These are phyloP conservation scores for Gymnopus androsaceus DNA, from an alignment of 1,284 basidiomycete genomes.

Conservation along the genomic window DNA sequence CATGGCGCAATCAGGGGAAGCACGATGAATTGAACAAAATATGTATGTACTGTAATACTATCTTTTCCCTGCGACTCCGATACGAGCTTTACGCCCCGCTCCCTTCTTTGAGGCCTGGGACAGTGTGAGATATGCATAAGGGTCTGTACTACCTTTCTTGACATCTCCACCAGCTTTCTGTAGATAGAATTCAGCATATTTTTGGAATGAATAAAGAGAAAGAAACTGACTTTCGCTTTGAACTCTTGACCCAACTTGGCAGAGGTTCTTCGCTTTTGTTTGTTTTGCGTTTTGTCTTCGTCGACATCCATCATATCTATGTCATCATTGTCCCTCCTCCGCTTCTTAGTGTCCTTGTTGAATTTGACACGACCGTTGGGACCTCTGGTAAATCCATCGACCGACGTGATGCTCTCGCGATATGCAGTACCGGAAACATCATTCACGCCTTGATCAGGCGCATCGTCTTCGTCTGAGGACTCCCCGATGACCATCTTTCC, in stretches of 20 bases:
- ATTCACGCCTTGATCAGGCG: slow-evolving; percentile 36
- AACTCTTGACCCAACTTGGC: slow-evolving; percentile 83
- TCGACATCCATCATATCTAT: slow-evolving; percentile 75
- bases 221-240: slow-evolving; percentile 71
- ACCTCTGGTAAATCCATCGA: slow-evolving; percentile 88
- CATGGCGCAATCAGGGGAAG: too few relatives aligned
- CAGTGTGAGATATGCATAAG: slow-evolving; percentile 89
- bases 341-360: slow-evolving; percentile 95
- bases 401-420: slow-evolving; percentile 77
- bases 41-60: slow-evolving; percentile 18
- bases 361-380: slow-evolving; percentile 88
- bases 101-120: slow-evolving; percentile 78
- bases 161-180: slow-evolving; percentile 93
- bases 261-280: slow-evolving; percentile 60
- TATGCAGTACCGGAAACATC: slow-evolving; percentile 83
- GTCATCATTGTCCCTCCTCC: slow-evolving; percentile 66
- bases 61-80: slow-evolving; percentile 57
- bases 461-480: slow-evolving; percentile 50
- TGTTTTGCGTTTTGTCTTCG: slow-evolving; percentile 43
- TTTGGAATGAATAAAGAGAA: slow-evolving; percentile 3
- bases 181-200: slow-evolving; percentile 1
- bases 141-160: slow-evolving; percentile 84
- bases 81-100: slow-evolving; percentile 41
- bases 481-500: slow-evolving; percentile 91
- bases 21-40: not conserved